Percentiles rank a stretch among this genome's conserved stretches.
Conservation (phyloP, 2,329 filamentous ascomycete genomes). For the Hymenoscyphus fructigenus region DNA sequence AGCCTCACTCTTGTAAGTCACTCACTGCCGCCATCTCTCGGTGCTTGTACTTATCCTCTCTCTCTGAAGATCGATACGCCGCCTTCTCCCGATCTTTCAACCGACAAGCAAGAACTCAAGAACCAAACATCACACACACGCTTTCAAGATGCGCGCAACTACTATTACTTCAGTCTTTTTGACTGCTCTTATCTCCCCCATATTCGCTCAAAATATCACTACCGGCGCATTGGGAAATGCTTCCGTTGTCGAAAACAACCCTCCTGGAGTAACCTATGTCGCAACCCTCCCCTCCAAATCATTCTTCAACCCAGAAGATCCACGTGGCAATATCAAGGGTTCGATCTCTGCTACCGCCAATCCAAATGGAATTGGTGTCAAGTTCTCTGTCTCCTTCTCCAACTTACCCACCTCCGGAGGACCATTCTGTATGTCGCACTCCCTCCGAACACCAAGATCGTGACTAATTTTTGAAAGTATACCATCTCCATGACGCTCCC, state of each 20-base stretch:
- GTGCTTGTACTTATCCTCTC: neutral
- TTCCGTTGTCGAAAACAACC: conserved; percentile 54
- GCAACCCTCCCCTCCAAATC: conserved; percentile 50
- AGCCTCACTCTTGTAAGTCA: neutral
- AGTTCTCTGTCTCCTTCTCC: conserved; percentile 54
- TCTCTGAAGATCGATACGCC: neutral
- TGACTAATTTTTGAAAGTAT: conserved; percentile 47
- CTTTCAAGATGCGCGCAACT: conserved; percentile 23
- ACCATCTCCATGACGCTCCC: conserved; percentile 69
- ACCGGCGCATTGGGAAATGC: conserved; percentile 47
- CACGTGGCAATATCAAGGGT: conserved; percentile 56
- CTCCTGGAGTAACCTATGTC: conserved; percentile 51
- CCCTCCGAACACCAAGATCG: neutral
- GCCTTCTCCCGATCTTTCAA: neutral
- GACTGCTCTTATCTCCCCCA: conserved; percentile 19
- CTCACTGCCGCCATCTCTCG: neutral
- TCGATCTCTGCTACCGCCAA: conserved; percentile 48
- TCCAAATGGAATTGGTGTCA: conserved; percentile 53
- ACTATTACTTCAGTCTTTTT: conserved; percentile 19
- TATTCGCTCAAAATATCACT: conserved; percentile 25
- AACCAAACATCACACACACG: neutral
- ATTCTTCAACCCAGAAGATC: conserved; percentile 47
- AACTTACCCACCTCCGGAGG: conserved; percentile 58
- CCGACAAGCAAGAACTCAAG: neutral
- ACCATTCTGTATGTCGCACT: conserved; percentile 55